A percentile compares a stretch with the other conserved stretches of the same genome.
Conservation (phyloP, 1,284 basidiomycete genomes). For the Vanrija humicola region DNA sequence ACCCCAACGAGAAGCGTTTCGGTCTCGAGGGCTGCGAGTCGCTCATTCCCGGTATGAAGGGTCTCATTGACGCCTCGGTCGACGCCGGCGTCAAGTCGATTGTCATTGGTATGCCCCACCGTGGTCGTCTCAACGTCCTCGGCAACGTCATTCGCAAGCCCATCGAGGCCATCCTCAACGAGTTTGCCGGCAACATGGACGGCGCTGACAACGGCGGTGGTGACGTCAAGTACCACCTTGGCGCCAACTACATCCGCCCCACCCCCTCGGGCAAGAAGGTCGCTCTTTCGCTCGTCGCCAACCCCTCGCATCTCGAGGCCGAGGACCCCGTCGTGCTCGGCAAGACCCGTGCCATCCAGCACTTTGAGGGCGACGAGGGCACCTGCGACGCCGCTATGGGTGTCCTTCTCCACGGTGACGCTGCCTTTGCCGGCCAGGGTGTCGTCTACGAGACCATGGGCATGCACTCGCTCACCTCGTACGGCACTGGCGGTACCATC, state of each 20-base stretch:
- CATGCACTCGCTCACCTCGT: constrained; percentile 90
- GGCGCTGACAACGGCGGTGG: constrained; percentile 78
- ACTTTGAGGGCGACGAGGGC: constrained; percentile 82
- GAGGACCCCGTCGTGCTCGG: constrained; percentile 97
- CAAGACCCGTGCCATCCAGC: constrained; percentile 94
- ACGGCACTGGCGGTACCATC: constrained; percentile 96
- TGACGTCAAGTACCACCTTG: constrained; percentile 99
- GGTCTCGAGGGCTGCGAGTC: constrained; percentile 98
- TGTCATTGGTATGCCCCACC: constrained; percentile 99
- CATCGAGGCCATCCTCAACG: constrained; percentile 95
- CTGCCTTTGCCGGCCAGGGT: constrained; percentile 97
- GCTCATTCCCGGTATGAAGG: constrained; percentile 98
- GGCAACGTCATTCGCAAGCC: constrained; percentile 99
- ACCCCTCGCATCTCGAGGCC: constrained; percentile 83
- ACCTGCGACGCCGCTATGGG: constrained; percentile 81
- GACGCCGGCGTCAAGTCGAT: constrained; percentile 93
- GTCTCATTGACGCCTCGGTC: constrained; percentile 95
- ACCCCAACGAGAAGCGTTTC: constrained; percentile 99
- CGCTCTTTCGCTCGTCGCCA: constrained; percentile 93
- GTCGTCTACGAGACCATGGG: constrained; percentile 99
- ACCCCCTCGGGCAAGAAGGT: constrained; percentile 99
- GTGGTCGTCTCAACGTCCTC: constrained; percentile 95
- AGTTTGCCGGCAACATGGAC: constrained; percentile 71
- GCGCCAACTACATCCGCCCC: constrained; percentile 97
- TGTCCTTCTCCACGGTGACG: constrained; percentile 95